These are phyloP conservation scores for Populus euphratica DNA, from an alignment of 345 rosid genomes.

Conservation along the genomic window DNA sequence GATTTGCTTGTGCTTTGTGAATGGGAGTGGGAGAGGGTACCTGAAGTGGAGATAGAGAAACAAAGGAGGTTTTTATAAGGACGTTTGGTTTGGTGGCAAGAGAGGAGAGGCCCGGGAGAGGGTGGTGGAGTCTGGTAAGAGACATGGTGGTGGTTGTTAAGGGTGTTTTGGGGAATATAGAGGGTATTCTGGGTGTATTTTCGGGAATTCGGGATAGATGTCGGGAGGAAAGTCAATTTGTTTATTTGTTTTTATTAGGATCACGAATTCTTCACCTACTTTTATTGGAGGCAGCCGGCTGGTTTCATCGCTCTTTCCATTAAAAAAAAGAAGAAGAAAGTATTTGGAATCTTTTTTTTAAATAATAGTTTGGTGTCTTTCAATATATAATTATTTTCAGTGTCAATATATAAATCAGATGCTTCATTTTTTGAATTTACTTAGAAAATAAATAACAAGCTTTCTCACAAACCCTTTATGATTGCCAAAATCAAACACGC, in stretches of 20 bases:
- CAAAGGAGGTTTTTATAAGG: conserved; percentile 4
- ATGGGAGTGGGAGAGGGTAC: neutral
- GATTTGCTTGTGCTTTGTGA: neutral
- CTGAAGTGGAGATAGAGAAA: neutral
- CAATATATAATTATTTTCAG: no score
- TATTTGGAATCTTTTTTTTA: no score
- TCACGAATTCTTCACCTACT: conserved; percentile 1
- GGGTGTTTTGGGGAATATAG: neutral
- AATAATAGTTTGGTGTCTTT: no score
- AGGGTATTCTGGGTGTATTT: neutral
- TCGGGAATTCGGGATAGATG: neutral
- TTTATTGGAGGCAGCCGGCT: neutral
- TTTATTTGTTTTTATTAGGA: neutral
- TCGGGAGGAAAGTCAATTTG: neutral
- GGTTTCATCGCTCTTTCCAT: neutral
- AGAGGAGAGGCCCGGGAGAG: neutral
- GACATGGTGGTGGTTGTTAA: conserved; percentile 8
- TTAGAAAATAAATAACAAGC: no score
- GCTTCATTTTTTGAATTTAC: no score
- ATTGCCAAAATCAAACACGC: no score
- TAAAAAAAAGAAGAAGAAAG: no score
- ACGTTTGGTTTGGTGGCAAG: neutral
- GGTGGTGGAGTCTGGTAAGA: conserved; percentile 1
- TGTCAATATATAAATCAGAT: no score
- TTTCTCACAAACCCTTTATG: no score